phyloP scores from a whole-genome alignment of 371 early-diverging fungal genomes.

The Actinomortierella ambigua region DNA sequence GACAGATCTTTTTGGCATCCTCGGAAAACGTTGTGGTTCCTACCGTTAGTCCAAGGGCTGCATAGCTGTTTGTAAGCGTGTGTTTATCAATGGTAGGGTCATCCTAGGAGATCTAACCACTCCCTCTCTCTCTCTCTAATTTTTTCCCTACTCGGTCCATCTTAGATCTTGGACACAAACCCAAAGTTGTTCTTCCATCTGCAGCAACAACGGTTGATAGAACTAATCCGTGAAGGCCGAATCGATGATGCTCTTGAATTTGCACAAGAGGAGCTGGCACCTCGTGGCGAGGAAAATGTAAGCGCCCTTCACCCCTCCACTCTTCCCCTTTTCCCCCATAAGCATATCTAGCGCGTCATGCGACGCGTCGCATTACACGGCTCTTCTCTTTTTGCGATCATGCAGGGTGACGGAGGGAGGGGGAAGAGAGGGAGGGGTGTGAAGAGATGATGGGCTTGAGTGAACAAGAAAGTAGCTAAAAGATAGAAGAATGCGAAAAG shows the following conservation, averaged over 20 bases:
- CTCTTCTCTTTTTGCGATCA: not conserved
- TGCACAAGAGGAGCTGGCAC: conserved; percentile 96
- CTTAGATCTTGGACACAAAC: conserved; percentile 92
- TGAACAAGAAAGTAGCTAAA: too few species aligned
- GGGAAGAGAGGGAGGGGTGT: too few species aligned
- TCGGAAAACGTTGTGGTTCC: conserved; percentile 8
- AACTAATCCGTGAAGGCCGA: conserved; percentile 83
- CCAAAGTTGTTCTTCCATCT: conserved; percentile 93
- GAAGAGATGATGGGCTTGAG: too few species aligned
- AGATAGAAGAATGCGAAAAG: too few species aligned
- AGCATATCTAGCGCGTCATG: not conserved
- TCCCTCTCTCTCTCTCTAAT: too few species aligned
- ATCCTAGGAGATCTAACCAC: not conserved
- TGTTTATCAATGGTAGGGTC: not conserved
- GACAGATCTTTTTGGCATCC: conserved; percentile 11
- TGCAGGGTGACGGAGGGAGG: too few species aligned
- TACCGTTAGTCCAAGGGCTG: not conserved
- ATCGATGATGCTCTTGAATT: conserved; percentile 89
- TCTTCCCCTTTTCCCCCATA: not conserved
- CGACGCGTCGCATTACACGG: too few species aligned
- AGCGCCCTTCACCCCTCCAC: conserved; percentile 6
- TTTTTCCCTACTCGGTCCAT: conserved; percentile 2
- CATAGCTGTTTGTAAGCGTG: not conserved
- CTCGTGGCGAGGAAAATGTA: conserved; percentile 92
- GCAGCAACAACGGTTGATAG: conserved; percentile 96